Evolutionary conservation across 2,329 filamentous ascomycete genomes (phyloP).

Genomic region (Stagonosporopsis rhizophila): DNA sequence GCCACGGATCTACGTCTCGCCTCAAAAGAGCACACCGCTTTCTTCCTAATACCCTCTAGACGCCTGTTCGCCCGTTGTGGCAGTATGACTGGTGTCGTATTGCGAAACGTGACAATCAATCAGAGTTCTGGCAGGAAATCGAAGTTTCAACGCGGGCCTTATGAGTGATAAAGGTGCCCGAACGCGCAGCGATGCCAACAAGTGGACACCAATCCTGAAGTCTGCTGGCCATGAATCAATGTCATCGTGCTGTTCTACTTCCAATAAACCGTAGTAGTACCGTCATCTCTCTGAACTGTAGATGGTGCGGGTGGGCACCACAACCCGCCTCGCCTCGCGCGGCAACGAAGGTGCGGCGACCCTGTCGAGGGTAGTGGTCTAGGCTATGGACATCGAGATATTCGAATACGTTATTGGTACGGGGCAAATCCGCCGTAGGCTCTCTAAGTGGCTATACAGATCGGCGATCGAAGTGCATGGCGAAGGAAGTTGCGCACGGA

Average conservation of each 20-base stretch:
- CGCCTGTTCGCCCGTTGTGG: neutral
- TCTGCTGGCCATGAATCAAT: neutral
- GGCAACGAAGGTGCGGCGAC: neutral
- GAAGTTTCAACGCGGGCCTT: neutral
- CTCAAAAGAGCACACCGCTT: constrained; percentile 4
- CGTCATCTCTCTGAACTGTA: too few species aligned
- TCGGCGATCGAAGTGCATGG: constrained; percentile 16
- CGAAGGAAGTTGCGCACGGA: constrained; percentile 12
- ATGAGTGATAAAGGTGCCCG: too few species aligned
- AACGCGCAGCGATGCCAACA: too few species aligned
- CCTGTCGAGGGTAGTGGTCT: neutral
- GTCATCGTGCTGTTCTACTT: neutral
- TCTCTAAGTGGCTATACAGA: constrained; percentile 4
- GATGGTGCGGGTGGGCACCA: neutral
- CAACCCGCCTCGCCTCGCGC: constrained; percentile 6
- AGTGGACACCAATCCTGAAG: neutral
- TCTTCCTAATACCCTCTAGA: neutral
- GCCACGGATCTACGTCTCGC: neutral
- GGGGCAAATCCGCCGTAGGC: neutral
- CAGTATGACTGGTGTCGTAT: neutral
- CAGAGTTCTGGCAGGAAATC: neutral
- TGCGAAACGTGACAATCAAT: neutral
- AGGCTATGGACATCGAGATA: neutral
- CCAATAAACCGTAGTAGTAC: too few species aligned
- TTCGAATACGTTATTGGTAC: neutral